A percentile compares a stretch with the other conserved stretches of the same genome.
These are phyloP conservation scores for Ogataea nitratoaversa DNA, from an alignment of 805 yeast genomes.

Conservation along the genomic window DNA sequence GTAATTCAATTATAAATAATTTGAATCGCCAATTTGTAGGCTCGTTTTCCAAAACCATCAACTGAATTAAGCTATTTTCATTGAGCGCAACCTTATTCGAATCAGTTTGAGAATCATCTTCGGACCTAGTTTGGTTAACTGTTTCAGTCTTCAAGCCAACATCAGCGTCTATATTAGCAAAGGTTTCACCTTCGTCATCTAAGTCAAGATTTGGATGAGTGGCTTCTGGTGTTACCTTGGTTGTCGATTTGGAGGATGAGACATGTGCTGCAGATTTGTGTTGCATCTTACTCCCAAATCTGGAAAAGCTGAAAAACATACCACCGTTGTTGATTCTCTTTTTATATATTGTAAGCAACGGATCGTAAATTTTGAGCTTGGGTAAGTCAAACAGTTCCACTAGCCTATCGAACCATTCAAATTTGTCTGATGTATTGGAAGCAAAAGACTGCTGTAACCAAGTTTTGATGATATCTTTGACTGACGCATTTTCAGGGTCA, in stretches of 20 bases:
- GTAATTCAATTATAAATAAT: constrained; percentile 40
- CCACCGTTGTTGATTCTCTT: constrained; percentile 29
- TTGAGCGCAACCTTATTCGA: constrained; percentile 2
- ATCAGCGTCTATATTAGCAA: constrained; percentile 17
- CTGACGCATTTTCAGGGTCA: constrained; percentile 18
- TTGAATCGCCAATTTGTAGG: constrained; percentile 58
- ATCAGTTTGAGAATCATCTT: constrained; percentile 3
- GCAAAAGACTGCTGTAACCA: constrained; percentile 20
- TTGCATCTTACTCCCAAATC: constrained; percentile 1
- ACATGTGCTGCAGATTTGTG: constrained; percentile 6
- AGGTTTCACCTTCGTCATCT: constrained; percentile 21
- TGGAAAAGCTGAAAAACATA: constrained; percentile 23
- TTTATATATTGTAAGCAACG: constrained; percentile 22
- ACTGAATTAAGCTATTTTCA: constrained; percentile 12
- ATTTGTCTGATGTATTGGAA: constrained; percentile 12
- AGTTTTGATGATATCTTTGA: constrained; percentile 17
- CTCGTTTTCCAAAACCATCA: constrained; percentile 41
- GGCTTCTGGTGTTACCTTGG: constrained; percentile 6
- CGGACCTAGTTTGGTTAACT: not conserved
- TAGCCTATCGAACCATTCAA: constrained; percentile 28
- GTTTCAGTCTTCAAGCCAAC: constrained; percentile 14
- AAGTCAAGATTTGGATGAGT: constrained; percentile 11
- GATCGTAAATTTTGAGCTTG: constrained; percentile 21
- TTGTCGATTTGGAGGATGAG: constrained; percentile 1
- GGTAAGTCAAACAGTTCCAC: constrained; percentile 22